Conservation (phyloP, 2,329 filamentous ascomycete genomes). For the Fusarium chuoi region DNA sequence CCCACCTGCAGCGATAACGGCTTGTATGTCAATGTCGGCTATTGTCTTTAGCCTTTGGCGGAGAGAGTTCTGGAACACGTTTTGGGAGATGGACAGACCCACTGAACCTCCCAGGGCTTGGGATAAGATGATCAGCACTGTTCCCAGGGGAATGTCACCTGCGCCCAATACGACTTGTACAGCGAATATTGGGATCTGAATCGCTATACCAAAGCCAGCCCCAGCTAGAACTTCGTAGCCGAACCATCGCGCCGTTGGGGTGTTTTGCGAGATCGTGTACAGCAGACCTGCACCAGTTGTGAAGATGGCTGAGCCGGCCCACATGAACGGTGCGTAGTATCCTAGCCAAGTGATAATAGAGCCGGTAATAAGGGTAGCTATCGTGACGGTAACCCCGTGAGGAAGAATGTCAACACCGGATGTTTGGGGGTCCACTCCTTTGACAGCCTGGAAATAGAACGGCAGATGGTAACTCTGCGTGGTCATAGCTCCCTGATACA, state of each 20-base stretch:
- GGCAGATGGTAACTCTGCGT: constrained; percentile 34
- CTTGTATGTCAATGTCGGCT: constrained; percentile 1
- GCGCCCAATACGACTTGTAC: constrained; percentile 54
- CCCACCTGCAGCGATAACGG: constrained; percentile 28
- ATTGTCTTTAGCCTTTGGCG: constrained; percentile 10
- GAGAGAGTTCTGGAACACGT: constrained; percentile 32
- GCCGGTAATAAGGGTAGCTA: constrained; percentile 27
- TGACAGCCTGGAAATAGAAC: constrained; percentile 43
- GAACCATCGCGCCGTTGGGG: constrained; percentile 52
- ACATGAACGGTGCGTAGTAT: constrained; percentile 38
- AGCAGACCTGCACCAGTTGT: constrained; percentile 26
- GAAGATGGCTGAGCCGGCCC: constrained; percentile 29
- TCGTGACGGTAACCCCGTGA: constrained; percentile 23
- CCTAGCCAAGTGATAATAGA: constrained; percentile 21
- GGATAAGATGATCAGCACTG: constrained; percentile 56
- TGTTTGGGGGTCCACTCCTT: constrained; percentile 12
- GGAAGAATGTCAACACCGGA: constrained; percentile 36
- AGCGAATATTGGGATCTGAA: constrained; percentile 56
- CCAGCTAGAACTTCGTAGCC: constrained; percentile 57
- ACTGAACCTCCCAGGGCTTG: constrained; percentile 56
- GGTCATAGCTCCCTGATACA: constrained; percentile 38
- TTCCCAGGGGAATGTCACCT: constrained; percentile 56
- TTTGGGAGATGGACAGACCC: constrained; percentile 34
- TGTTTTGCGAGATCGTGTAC: constrained; percentile 44
- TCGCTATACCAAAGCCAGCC: constrained; percentile 53